Evolutionary conservation across 2,329 filamentous ascomycete genomes (phyloP).

Genomic region (Zelopaecilomyces penicillatus): DNA sequence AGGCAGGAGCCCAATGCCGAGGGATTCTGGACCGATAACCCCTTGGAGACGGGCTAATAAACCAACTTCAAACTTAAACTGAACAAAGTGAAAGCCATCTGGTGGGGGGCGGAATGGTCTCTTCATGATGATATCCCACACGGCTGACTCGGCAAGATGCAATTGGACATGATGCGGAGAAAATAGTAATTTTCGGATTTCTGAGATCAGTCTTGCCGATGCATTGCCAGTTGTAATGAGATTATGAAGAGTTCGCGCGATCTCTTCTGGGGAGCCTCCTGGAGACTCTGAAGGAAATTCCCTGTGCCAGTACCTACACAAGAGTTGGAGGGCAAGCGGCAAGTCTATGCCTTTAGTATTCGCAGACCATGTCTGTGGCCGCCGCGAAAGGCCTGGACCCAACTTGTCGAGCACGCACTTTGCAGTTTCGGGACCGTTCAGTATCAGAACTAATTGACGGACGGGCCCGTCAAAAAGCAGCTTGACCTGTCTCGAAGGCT

Average conservation of each 20-base stretch:
- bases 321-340: conserved; percentile 24
- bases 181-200: conserved; percentile 21
- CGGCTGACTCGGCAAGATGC: conserved; percentile 28
- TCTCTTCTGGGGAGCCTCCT: conserved; percentile 25
- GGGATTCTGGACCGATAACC: conserved; percentile 19
- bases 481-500: conserved; percentile 22
- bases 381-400: conserved; percentile 25
- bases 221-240: conserved; percentile 22
- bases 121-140: conserved; percentile 27
- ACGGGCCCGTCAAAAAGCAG: conserved; percentile 29
- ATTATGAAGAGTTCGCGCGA: conserved; percentile 22
- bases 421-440: conserved; percentile 28
- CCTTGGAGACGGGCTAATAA: conserved; percentile 21
- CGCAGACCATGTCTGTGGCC: conserved; percentile 24
- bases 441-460: conserved; percentile 28
- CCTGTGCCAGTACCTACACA: conserved; percentile 28
- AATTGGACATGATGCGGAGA: conserved; percentile 29
- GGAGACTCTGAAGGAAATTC: conserved; percentile 26
- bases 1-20: conserved; percentile 21
- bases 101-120: conserved; percentile 21
- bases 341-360: conserved; percentile 25
- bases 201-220: conserved; percentile 19
- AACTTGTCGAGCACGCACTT: conserved; percentile 26
- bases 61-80: conserved; percentile 28
- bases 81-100: conserved; percentile 27